A percentile compares a stretch with the other conserved stretches of the same genome.
These are phyloP conservation scores for Heterobasidion irregulare DNA, from an alignment of 1,284 basidiomycete species.

Conservation along the genomic window DNA sequence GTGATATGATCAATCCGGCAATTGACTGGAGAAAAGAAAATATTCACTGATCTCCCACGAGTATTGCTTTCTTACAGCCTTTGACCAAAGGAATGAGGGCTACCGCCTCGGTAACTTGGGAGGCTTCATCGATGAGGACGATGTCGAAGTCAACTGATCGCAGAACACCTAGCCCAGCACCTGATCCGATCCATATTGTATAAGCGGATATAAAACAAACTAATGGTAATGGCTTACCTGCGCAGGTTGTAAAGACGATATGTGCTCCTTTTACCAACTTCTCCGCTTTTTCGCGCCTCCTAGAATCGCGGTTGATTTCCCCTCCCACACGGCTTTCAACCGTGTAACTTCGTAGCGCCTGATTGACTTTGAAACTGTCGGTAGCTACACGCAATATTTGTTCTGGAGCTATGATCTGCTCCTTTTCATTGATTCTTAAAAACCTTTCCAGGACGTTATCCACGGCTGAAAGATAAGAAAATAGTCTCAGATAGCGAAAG, in stretches of 20 bases:
- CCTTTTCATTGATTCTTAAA: constrained; percentile 32
- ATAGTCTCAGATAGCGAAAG: neutral
- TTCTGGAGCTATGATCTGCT: constrained; percentile 37
- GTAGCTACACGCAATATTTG: constrained; percentile 58
- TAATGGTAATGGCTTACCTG: constrained; percentile 11
- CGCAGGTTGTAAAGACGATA: constrained; percentile 57
- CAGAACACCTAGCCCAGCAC: constrained; percentile 50
- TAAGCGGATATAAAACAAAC: neutral
- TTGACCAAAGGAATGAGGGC: constrained; percentile 59
- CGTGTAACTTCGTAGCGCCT: constrained; percentile 45
- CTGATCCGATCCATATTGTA: constrained; percentile 11
- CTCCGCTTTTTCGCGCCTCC: constrained; percentile 47
- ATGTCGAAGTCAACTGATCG: constrained; percentile 49
- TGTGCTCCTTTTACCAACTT: constrained; percentile 43
- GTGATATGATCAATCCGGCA: neutral
- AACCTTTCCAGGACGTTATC: constrained; percentile 64
- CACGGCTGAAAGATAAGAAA: constrained; percentile 32
- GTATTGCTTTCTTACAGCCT: constrained; percentile 43
- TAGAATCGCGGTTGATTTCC: constrained; percentile 51
- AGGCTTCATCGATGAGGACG: constrained; percentile 61
- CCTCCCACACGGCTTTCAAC: constrained; percentile 55
- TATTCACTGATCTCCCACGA: constrained; percentile 63
- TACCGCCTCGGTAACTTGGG: constrained; percentile 56
- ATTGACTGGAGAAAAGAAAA: neutral
- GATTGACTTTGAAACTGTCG: constrained; percentile 51